Percentiles rank a stretch among this genome's conserved stretches.
Evolutionary conservation across 495 filamentous ascomycete genomes (phyloP).

Genomic region (Neurospora sp.): DNA sequence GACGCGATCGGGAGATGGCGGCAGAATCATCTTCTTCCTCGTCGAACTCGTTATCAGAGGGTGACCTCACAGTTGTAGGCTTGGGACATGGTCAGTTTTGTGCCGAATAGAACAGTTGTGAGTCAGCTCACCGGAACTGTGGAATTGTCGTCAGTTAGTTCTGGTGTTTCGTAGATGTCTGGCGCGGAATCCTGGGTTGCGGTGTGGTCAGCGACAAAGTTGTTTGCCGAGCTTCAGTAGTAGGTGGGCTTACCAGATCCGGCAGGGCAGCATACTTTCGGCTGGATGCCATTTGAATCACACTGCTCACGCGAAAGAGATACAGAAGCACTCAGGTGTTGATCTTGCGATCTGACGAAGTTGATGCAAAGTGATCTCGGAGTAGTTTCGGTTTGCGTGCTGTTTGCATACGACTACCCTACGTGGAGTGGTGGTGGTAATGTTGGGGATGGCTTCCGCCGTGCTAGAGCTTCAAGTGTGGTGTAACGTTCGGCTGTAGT

Average conservation of each 20-base stretch:
- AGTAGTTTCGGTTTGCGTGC: too few species aligned
- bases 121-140: slow-evolving; percentile 56
- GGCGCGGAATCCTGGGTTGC: slow-evolving; percentile 66
- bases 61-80: slow-evolving; percentile 56
- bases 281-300: slow-evolving; percentile 32
- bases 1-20: slow-evolving; percentile 61
- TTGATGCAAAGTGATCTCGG: too few species aligned
- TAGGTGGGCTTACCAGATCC: slow-evolving; percentile 53
- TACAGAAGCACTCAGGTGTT: too few species aligned
- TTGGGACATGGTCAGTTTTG: slow-evolving; percentile 22
- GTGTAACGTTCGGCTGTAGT: too few species aligned
- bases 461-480: too few species aligned
- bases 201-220: slow-evolving; percentile 5
- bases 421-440: too few species aligned
- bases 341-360: too few species aligned
- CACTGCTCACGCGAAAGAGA: too few species aligned
- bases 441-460: too few species aligned
- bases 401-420: too few species aligned
- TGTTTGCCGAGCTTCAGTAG: slow-evolving; percentile 6
- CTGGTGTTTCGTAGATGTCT: slow-evolving; percentile 92
- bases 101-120: slow-evolving; percentile 5
- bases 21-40: slow-evolving; percentile 52
- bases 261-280: slow-evolving; percentile 78
- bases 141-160: slow-evolving; percentile 77
- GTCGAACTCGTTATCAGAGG: slow-evolving; percentile 54